phyloP scores from a whole-genome alignment of 2,329 filamentous ascomycete species.

The Gliomastix tumulicola region DNA sequence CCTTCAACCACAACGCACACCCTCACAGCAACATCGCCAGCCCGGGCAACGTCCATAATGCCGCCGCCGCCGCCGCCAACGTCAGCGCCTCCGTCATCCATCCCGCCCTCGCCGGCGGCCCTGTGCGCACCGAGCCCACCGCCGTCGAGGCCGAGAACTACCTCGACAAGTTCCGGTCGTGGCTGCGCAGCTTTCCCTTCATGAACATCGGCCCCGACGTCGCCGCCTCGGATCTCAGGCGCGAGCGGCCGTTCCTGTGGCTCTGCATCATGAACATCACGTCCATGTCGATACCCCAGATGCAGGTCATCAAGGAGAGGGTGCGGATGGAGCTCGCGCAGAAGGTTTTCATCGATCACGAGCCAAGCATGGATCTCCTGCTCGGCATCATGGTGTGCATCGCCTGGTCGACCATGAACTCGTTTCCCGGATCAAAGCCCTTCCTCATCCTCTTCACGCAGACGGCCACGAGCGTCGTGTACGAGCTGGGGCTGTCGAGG shows the following conservation, averaged over 20 bases:
- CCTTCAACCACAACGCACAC: background rate
- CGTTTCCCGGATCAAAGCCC: conserved; percentile 25
- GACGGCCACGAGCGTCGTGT: conserved; percentile 32
- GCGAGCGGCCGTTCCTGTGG: conserved; percentile 40
- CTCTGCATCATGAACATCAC: conserved; percentile 39
- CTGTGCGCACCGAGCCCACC: conserved; percentile 23
- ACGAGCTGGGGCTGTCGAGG: conserved; percentile 37
- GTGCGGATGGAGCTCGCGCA: conserved; percentile 35
- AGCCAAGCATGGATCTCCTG: conserved; percentile 44
- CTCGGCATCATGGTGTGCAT: conserved; percentile 38
- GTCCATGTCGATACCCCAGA: conserved; percentile 30
- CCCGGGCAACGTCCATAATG: background rate
- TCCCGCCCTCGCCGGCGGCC: conserved; percentile 21
- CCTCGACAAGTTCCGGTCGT: conserved; percentile 31
- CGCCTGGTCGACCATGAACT: conserved; percentile 35
- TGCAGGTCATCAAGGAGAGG: conserved; percentile 28
- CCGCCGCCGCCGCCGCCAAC: background rate
- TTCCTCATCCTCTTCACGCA: conserved; percentile 36
- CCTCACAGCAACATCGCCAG: background rate
- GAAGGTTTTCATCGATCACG: conserved; percentile 38
- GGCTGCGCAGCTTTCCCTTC: conserved; percentile 36
- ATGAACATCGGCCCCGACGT: conserved; percentile 28
- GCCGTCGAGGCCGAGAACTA: conserved; percentile 27
- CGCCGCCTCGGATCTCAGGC: conserved; percentile 28
- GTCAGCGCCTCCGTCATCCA: too few species aligned